Conservation (phyloP, 495 filamentous ascomycete species). For the Bacidia gigantensis region DNA sequence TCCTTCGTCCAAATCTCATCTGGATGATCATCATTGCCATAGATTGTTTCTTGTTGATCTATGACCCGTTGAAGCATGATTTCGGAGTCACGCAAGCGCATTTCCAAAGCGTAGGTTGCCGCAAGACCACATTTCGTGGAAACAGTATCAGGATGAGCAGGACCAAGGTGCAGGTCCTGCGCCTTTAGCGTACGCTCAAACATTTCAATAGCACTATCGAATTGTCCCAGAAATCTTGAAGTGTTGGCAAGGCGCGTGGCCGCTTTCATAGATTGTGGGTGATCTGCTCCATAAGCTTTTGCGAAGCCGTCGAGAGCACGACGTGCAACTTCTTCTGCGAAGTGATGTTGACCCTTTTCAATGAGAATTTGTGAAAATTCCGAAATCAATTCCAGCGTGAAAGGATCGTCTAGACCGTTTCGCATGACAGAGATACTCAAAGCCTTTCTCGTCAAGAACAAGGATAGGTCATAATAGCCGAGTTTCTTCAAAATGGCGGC, state of each 20-base stretch:
- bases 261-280: constrained; percentile 1
- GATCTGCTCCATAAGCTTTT: neutral
- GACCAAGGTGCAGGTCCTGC: no score
- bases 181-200: no score
- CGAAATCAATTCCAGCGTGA: constrained; percentile 5
- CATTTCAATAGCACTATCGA: no score
- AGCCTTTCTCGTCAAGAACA: no score
- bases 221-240: neutral
- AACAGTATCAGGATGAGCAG: constrained; percentile 2
- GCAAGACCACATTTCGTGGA: constrained; percentile 2
- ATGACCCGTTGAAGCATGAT: neutral
- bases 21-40: neutral
- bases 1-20: neutral
- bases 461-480: no score
- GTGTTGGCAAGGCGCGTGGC: neutral
- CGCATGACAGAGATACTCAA: neutral
- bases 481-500: no score
- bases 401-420: neutral
- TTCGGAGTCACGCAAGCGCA: neutral
- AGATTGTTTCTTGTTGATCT: neutral
- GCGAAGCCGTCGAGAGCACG: constrained; percentile 1
- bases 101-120: neutral
- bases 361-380: constrained; percentile 1
- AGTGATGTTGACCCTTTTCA: neutral
- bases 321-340: neutral